These are phyloP conservation scores for Claviceps sp. DNA, from an alignment of 2,329 filamentous ascomycete species.

Conservation along the genomic window DNA sequence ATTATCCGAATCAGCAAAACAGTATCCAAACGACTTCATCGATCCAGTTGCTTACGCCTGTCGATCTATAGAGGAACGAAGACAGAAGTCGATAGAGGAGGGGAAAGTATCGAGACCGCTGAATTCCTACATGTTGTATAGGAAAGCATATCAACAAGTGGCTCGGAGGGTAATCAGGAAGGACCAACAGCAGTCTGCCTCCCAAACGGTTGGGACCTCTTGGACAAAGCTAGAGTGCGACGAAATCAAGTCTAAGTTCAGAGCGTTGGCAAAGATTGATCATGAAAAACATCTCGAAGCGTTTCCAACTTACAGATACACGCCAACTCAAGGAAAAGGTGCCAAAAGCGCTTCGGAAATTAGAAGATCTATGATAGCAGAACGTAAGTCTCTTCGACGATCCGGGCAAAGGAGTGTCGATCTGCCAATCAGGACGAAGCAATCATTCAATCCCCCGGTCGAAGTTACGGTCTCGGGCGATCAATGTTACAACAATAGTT, in stretches of 20 bases:
- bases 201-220: conserved; percentile 70
- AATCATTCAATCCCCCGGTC: not conserved
- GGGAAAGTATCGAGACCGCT: conserved; percentile 62
- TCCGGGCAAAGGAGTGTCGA: not conserved
- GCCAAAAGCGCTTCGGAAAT: conserved; percentile 8
- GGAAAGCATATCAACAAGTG: conserved; percentile 79
- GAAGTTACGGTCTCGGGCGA: not conserved
- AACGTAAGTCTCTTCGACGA: conserved; percentile 32
- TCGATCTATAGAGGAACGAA: conserved; percentile 4
- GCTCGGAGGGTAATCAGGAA: conserved; percentile 67
- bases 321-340: conserved; percentile 56
- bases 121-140: conserved; percentile 98
- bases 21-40: not conserved
- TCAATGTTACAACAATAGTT: not conserved
- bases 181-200: conserved; percentile 91
- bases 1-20: conserved; percentile 2
- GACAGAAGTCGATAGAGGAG: conserved; percentile 2
- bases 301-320: conserved; percentile 89
- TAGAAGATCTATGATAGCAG: conserved; percentile 2
- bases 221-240: conserved; percentile 66
- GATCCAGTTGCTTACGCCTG: conserved; percentile 3
- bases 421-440: not conserved
- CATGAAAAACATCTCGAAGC: conserved; percentile 72
- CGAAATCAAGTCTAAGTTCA: conserved; percentile 62
- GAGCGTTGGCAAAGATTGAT: conserved; percentile 65